phyloP scores from a whole-genome alignment of 208 protist species.

The Crithidia fasciculata region DNA sequence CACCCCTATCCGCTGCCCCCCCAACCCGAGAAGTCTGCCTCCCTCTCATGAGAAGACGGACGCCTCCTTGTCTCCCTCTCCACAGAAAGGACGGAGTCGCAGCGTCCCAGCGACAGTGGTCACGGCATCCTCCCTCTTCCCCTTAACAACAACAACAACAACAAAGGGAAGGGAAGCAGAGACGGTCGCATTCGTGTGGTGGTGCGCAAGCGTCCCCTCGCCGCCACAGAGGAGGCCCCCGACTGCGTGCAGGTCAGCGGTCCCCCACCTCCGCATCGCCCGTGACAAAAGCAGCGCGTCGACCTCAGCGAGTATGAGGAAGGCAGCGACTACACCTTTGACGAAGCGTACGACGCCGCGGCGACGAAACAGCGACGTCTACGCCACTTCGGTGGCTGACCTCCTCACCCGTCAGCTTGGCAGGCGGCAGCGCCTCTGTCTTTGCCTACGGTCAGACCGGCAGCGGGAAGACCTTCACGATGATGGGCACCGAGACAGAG shows the following conservation, averaged over 20 bases:
- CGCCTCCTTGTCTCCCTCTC: too few species aligned
- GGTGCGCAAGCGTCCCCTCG: slow-evolving; percentile 88
- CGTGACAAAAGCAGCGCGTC: slow-evolving; percentile 88
- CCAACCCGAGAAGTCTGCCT: too few species aligned
- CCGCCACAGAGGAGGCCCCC: slow-evolving; percentile 38
- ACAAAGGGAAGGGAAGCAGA: slow-evolving; percentile 25
- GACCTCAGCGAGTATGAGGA: slow-evolving; percentile 96
- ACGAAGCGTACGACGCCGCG: slow-evolving; percentile 88
- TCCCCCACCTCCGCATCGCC: slow-evolving; percentile 52
- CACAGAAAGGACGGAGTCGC: too few species aligned
- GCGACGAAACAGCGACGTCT: slow-evolving; percentile 87
- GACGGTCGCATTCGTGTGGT: slow-evolving; percentile 81
- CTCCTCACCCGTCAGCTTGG: slow-evolving; percentile 89
- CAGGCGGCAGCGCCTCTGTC: slow-evolving; percentile 94
- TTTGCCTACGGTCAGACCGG: slow-evolving; percentile 94
- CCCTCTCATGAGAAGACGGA: too few species aligned
- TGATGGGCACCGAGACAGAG: slow-evolving; percentile 79
- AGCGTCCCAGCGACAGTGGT: too few species aligned
- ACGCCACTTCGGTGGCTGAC: slow-evolving; percentile 70
- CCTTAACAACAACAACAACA: background rate
- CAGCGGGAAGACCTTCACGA: slow-evolving; percentile 95
- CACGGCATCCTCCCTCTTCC: too few species aligned
- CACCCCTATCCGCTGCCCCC: too few species aligned
- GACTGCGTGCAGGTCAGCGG: slow-evolving; percentile 62
- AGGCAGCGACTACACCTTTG: slow-evolving; percentile 94